These are phyloP conservation scores for Ascochyta lentis DNA, from an alignment of 2,329 filamentous ascomycete genomes.

Conservation along the genomic window DNA sequence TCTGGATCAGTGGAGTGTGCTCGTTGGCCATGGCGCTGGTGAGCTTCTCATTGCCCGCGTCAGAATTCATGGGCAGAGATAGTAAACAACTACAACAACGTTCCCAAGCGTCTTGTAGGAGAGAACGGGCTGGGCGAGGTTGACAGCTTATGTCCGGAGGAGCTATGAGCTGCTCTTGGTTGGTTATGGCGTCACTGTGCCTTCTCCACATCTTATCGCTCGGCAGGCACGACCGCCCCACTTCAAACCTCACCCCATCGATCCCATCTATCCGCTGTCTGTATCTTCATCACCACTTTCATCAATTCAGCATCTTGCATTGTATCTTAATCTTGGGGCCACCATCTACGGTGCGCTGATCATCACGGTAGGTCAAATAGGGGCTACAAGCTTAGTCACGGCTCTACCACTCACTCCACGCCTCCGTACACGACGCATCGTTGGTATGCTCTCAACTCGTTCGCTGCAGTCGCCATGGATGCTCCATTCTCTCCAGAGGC, in stretches of 20 bases:
- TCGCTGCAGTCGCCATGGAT: background rate
- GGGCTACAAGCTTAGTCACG: too few species aligned
- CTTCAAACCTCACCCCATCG: background rate
- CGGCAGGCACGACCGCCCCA: background rate
- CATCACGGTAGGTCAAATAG: too few species aligned
- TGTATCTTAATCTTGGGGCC: too few species aligned
- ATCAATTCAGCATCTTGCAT: background rate
- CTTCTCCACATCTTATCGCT: constrained; percentile 8
- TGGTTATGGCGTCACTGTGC: constrained; percentile 10
- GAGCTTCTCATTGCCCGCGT: constrained; percentile 35
- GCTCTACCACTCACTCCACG: too few species aligned
- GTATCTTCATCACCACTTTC: background rate
- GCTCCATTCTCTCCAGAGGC: background rate
- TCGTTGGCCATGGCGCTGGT: constrained; percentile 57
- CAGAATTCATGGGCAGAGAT: constrained; percentile 20
- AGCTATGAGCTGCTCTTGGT: constrained; percentile 7
- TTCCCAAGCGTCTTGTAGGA: background rate
- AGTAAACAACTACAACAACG: background rate
- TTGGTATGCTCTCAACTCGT: background rate
- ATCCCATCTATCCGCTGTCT: background rate
- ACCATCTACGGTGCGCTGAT: too few species aligned
- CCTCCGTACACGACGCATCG: background rate
- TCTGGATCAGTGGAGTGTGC: constrained; percentile 71
- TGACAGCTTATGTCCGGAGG: constrained; percentile 13
- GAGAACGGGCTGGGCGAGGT: background rate